A percentile compares a stretch with the other conserved stretches of the same genome.
Evolutionary conservation across 2,329 filamentous ascomycete species (phyloP).

Genomic region (Alternaria burnsii): DNA sequence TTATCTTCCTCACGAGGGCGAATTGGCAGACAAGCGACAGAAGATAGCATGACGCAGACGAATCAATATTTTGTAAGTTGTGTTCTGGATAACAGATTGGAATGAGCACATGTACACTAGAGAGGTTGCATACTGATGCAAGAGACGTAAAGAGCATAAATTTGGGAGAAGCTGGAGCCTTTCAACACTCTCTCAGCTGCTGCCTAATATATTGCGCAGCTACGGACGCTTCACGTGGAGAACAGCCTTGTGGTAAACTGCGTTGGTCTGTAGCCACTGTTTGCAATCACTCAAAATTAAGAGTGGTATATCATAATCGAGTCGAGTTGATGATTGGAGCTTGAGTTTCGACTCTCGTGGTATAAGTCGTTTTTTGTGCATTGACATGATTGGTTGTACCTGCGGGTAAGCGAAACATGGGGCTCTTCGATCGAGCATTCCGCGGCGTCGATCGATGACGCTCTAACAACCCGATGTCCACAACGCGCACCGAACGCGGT

Average conservation of each 20-base stretch:
- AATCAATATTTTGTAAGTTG: not conserved
- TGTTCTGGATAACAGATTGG: too few species aligned
- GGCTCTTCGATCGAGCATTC: constrained; percentile 4
- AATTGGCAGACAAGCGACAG: not conserved
- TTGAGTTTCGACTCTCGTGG: not conserved
- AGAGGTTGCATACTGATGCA: not conserved
- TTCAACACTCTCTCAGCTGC: not conserved
- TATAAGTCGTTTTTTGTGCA: not conserved
- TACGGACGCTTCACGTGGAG: not conserved
- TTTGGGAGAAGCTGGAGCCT: not conserved
- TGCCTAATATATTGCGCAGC: not conserved
- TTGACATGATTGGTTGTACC: not conserved
- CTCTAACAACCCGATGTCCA: constrained; percentile 8
- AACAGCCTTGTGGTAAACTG: not conserved
- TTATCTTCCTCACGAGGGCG: not conserved
- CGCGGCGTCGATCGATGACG: constrained; percentile 21
- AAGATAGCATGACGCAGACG: not conserved
- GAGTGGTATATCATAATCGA: not conserved
- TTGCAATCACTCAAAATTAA: not conserved
- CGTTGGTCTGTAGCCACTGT: not conserved
- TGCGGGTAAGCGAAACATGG: not conserved
- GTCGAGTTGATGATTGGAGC: not conserved
- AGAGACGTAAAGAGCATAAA: not conserved
- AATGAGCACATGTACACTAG: not conserved
- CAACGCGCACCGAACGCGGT: constrained; percentile 11